Evolutionary conservation across 2,329 filamentous ascomycete genomes (phyloP).

Genomic region (Stachybotrys elegans): DNA sequence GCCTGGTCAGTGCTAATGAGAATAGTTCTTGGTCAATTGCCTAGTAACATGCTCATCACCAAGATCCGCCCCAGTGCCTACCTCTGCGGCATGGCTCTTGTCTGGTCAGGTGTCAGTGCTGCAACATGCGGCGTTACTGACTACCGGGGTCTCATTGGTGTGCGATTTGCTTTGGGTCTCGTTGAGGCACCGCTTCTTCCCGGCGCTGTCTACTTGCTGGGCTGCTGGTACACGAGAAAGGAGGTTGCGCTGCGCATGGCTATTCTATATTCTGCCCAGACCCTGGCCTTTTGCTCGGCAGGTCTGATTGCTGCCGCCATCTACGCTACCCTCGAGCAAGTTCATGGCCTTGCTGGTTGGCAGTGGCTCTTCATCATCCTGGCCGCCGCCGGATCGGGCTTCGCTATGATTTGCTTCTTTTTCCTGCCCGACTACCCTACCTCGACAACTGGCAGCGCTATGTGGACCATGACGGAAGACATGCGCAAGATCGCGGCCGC

Average conservation of each 20-base stretch:
- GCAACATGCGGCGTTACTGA: background rate
- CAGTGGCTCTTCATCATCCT: slow-evolving; percentile 64
- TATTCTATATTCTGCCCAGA: slow-evolving; percentile 7
- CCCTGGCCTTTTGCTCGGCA: slow-evolving; percentile 61
- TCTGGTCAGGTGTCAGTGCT: background rate
- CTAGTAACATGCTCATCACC: background rate
- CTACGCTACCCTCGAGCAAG: slow-evolving; percentile 29
- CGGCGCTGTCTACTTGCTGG: background rate
- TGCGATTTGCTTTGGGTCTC: background rate
- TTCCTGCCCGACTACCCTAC: slow-evolving; percentile 26
- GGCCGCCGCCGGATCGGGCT: slow-evolving; percentile 12
- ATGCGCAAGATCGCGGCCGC: too few species aligned
- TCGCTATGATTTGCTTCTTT: slow-evolving; percentile 17
- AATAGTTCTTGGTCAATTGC: background rate
- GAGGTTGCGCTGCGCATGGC: background rate
- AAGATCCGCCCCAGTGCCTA: background rate
- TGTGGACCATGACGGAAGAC: too few species aligned
- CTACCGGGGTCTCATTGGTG: background rate
- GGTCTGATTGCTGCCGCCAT: slow-evolving; percentile 56
- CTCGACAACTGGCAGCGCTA: too few species aligned
- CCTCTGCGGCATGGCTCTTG: slow-evolving; percentile 1
- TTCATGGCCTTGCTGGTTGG: slow-evolving; percentile 52
- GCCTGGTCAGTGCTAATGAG: too few species aligned
- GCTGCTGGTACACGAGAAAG: background rate
- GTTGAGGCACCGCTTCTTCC: background rate